phyloP scores from a whole-genome alignment of 2,329 filamentous ascomycete species.

The Botrytis galanthina region DNA sequence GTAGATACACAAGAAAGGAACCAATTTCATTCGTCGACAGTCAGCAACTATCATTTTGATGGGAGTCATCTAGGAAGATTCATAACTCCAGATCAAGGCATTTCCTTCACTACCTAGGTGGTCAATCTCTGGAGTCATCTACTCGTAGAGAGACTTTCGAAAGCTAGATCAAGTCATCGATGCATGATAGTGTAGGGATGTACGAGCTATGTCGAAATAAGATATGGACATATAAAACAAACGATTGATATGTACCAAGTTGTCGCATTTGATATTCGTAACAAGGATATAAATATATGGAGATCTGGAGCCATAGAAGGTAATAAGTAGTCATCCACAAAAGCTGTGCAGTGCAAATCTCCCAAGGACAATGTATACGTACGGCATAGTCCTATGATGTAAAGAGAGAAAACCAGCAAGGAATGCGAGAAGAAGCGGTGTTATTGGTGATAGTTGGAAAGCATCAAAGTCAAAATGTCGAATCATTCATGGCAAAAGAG shows the following conservation, averaged over 20 bases:
- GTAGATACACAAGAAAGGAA: background rate
- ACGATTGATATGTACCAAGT: background rate
- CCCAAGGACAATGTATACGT: background rate
- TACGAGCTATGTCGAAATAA: background rate
- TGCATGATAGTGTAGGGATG: background rate
- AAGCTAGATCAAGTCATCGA: background rate
- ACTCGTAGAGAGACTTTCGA: background rate
- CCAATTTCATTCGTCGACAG: background rate
- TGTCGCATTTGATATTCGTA: background rate
- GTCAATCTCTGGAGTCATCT: background rate
- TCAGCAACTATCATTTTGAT: background rate
- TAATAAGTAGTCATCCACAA: background rate
- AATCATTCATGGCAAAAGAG: background rate
- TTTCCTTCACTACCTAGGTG: background rate
- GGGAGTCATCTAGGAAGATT: background rate
- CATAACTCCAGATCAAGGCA: background rate
- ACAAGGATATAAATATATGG: background rate
- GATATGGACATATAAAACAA: background rate
- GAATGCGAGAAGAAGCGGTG: background rate
- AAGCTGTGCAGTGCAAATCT: background rate
- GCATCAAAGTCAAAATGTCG: background rate
- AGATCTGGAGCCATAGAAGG: background rate
- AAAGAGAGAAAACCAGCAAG: background rate
- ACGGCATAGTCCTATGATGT: background rate
- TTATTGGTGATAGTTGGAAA: background rate